Evolutionary conservation across 257 asterid species (phyloP).

Genomic region (Ophiorrhiza pumila): DNA sequence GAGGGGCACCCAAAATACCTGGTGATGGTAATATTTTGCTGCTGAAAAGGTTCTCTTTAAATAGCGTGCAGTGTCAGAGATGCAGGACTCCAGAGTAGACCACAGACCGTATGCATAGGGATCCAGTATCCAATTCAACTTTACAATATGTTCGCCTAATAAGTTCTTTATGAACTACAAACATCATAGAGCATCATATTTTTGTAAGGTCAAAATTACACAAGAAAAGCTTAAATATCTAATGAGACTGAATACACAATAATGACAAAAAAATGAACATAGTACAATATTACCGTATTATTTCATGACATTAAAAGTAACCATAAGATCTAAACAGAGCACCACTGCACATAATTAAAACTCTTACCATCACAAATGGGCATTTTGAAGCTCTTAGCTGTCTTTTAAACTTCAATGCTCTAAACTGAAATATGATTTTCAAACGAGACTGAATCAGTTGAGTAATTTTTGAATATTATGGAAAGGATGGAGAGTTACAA

Average conservation of each 20-base stretch:
- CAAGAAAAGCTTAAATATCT: background rate
- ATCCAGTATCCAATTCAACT: slow-evolving; percentile 36
- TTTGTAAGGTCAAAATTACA: background rate
- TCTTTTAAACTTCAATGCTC: slow-evolving; percentile 43
- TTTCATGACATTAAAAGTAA: slow-evolving; percentile 1
- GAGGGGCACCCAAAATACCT: slow-evolving; percentile 40
- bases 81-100: slow-evolving; percentile 34
- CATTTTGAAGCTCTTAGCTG: slow-evolving; percentile 51
- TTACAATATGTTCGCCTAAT: slow-evolving; percentile 26
- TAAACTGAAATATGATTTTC: slow-evolving; percentile 42
- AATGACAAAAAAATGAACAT: no score
- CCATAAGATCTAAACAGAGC: slow-evolving; percentile 16
- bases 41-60: slow-evolving; percentile 34
- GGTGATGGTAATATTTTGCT: slow-evolving; percentile 59
- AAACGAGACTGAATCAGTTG: background rate
- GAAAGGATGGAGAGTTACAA: background rate
- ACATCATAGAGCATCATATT: slow-evolving; percentile 11
- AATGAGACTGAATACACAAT: no score
- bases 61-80: slow-evolving; percentile 39
- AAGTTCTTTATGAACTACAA: slow-evolving; percentile 41
- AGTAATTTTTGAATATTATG: slow-evolving; percentile 1
- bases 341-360: slow-evolving; percentile 4
- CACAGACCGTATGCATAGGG: slow-evolving; percentile 31
- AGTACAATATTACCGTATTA: background rate
- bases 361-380: slow-evolving; percentile 63